Evolutionary conservation across 768 basidiomycete genomes (phyloP), one percentile per base, ranked within the genome.

Genomic region (Obba rivulosa): DNA sequence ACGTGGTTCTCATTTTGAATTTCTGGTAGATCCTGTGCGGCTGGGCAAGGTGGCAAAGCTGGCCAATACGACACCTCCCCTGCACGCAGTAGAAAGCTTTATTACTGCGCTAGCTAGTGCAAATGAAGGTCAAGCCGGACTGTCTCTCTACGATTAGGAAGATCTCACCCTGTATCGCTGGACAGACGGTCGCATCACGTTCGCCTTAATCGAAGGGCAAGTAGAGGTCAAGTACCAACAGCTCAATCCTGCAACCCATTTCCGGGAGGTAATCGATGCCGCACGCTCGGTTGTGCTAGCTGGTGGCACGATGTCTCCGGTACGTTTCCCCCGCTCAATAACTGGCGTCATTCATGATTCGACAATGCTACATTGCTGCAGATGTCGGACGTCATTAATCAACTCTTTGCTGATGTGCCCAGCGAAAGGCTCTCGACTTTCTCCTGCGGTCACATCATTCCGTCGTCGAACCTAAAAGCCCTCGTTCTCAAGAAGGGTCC

Each of bases 291-390:
- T 98, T n/a, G 69, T 98, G 23, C 72, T 99, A 34, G 95, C 96
- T 8, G 95, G 95, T 8, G 95, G 95, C 4, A 99, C 95, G 0
- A 97, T 99, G 96, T 92, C 92, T 7, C 95, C 95, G n/a, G 92
- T 96, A 46, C 45, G 74, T 68, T 10, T 14, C 0, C 1, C 17
- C 17, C 16, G n/a, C 18, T 11, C 14, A 21, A 8, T 48, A n/a
- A 43, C 16, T 23, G 46, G 20, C 48, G 41, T 47, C 43, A 18
- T 57, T 36, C 53, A 37, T 18, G 20, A 41, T 37, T 23, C 11
- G 39, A 45, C 28, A 5, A 1, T n/a, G 20, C 36, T 34, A 43
- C 14, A 17, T 28, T 10, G 23, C 4, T 11, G 25, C 57, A 96
- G 93, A 87, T 95, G 43, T 81, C 85, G n/a, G 93, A 96, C 63